Evolutionary conservation across 108 stramenopile genomes (phyloP).

Genomic region (Fistulifera pelliculosa): DNA sequence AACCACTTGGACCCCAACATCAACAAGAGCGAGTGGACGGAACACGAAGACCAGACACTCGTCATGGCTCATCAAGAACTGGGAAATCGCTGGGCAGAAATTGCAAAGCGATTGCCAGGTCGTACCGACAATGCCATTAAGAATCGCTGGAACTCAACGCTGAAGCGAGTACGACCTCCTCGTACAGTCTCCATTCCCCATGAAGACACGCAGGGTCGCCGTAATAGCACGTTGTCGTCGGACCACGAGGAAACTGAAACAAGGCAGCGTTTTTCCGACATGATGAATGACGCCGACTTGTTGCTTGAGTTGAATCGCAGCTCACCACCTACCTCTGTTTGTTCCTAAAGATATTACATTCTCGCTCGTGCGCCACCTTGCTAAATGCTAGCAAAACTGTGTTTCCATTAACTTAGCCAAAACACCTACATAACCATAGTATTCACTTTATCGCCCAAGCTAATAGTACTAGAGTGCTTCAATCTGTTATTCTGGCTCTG

Average conservation of each 20-base stretch:
- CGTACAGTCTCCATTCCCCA: neutral
- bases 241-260: neutral
- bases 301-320: conserved; percentile 36
- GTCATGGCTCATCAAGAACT: conserved; percentile 63
- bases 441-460: too few relatives aligned
- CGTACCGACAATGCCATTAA: conserved; percentile 98
- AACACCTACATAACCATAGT: too few relatives aligned
- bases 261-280: neutral
- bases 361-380: too few relatives aligned
- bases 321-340: conserved; percentile 9
- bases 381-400: too few relatives aligned
- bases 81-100: conserved; percentile 95
- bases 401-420: too few relatives aligned
- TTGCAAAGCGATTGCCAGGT: conserved; percentile 88
- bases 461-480: too few relatives aligned
- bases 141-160: conserved; percentile 92
- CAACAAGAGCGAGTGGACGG: conserved; percentile 89
- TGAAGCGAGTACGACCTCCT: conserved; percentile 48
- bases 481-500: too few relatives aligned
- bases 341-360: too few relatives aligned
- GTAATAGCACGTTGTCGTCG: neutral
- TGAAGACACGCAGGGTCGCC: too few relatives aligned
- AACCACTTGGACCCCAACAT: conserved; percentile 97
- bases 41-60: conserved; percentile 80
- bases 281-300: conserved; percentile 31